Evolutionary conservation across 2,329 filamentous ascomycete species (phyloP).

Genomic region (Biscogniauxia marginata): DNA sequence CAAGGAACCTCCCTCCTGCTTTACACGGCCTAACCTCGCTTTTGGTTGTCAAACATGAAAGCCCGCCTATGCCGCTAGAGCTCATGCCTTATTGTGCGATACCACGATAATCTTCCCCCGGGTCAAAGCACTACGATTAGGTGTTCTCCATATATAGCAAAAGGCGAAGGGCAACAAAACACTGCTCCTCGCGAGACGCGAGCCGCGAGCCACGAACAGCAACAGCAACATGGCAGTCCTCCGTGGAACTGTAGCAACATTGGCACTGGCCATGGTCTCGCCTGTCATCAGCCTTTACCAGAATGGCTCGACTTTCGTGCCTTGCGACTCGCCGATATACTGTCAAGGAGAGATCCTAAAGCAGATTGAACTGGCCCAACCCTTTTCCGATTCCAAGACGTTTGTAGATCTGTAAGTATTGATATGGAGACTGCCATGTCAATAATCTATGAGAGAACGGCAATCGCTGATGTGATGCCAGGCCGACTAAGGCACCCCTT

Average conservation of each 20-base stretch:
- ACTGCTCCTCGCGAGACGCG: background rate
- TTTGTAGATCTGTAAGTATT: conserved; percentile 64
- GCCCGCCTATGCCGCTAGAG: too few species aligned
- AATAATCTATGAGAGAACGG: background rate
- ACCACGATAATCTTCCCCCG: background rate
- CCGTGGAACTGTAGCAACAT: conserved; percentile 5
- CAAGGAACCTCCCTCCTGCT: too few species aligned
- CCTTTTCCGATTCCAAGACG: conserved; percentile 67
- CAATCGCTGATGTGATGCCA: conserved; percentile 27
- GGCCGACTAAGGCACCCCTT: conserved; percentile 59
- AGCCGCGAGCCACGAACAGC: too few species aligned
- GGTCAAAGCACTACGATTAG: background rate
- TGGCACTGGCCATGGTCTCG: conserved; percentile 18
- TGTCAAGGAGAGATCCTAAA: conserved; percentile 64
- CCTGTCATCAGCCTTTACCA: conserved; percentile 49
- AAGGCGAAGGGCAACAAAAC: background rate
- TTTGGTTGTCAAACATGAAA: too few species aligned
- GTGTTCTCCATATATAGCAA: background rate
- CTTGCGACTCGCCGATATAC: conserved; percentile 67
- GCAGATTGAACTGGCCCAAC: conserved; percentile 60
- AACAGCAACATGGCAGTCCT: conserved; percentile 10
- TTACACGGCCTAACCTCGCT: too few species aligned
- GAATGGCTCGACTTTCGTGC: conserved; percentile 60
- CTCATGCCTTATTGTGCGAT: background rate
- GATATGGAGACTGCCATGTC: background rate